phyloP scores from a whole-genome alignment of 305 asterid species.

The Ruellia speciosa region DNA sequence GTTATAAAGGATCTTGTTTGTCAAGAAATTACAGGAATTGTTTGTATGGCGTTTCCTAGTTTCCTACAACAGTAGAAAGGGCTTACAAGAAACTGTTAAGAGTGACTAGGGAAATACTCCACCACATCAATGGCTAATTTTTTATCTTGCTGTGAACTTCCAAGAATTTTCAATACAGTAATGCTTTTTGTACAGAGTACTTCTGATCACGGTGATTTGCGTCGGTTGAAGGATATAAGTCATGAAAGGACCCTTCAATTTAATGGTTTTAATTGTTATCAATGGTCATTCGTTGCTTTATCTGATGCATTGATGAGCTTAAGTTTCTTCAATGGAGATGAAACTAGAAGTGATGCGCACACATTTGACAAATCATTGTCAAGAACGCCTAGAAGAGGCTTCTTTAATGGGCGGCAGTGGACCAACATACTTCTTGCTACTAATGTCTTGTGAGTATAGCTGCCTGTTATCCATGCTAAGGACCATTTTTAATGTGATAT shows the following conservation, averaged over 20 bases:
- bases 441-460: conserved; percentile 61
- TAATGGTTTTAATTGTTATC: conserved; percentile 36
- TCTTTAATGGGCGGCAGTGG: conserved; percentile 53
- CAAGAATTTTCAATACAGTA: conserved; percentile 19
- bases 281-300: conserved; percentile 39
- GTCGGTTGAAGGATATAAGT: conserved; percentile 38
- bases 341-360: conserved; percentile 31
- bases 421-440: conserved; percentile 60
- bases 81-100: not conserved
- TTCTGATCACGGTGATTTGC: conserved; percentile 41
- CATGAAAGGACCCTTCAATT: conserved; percentile 43
- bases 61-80: not conserved
- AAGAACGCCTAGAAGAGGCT: conserved; percentile 34
- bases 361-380: conserved; percentile 35
- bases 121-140: not conserved
- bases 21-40: not conserved
- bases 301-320: conserved; percentile 41
- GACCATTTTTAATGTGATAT: conserved; percentile 1
- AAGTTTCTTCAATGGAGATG: conserved; percentile 51
- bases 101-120: conserved; percentile 6
- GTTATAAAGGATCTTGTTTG: not conserved
- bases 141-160: conserved; percentile 14
- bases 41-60: not conserved
- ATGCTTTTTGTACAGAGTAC: conserved; percentile 39
- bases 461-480: conserved; percentile 10